Evolutionary conservation across 495 filamentous ascomycete genomes (phyloP).

Genomic region (Bacidia rubella): DNA sequence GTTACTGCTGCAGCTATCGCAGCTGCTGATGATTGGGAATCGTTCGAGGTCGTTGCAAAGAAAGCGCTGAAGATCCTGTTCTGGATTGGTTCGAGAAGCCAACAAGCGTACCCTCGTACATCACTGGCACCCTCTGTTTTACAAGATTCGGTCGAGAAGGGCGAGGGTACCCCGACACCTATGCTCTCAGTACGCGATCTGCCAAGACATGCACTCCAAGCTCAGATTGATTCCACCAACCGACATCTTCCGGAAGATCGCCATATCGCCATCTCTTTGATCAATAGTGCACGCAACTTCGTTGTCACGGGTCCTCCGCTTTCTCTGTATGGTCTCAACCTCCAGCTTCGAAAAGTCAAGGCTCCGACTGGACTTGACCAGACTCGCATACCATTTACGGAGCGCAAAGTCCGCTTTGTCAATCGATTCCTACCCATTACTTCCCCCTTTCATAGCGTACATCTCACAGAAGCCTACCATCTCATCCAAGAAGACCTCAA

Average conservation of each 20-base stretch:
- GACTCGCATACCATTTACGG: conserved; percentile 82
- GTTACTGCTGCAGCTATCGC: conserved; percentile 89
- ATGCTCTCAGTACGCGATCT: conserved; percentile 97
- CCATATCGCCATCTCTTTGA: conserved; percentile 86
- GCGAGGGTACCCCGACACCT: conserved; percentile 85
- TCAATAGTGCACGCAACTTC: conserved; percentile 93
- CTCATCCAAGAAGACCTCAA: conserved; percentile 77
- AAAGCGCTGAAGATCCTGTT: conserved; percentile 87
- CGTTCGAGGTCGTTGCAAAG: conserved; percentile 62
- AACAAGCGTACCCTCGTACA: conserved; percentile 90
- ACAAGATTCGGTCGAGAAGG: conserved; percentile 88
- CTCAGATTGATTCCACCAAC: conserved; percentile 91
- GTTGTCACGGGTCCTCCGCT: conserved; percentile 94
- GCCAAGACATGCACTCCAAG: conserved; percentile 68
- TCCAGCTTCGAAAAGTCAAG: conserved; percentile 88
- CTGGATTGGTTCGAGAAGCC: conserved; percentile 97
- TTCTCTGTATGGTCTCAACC: conserved; percentile 88
- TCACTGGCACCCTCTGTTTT: conserved; percentile 82
- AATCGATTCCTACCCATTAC: conserved; percentile 97
- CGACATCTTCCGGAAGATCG: conserved; percentile 83
- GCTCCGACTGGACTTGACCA: conserved; percentile 93
- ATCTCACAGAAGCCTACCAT: conserved; percentile 64
- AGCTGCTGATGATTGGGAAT: conserved; percentile 76
- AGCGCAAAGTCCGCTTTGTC: conserved; percentile 90
- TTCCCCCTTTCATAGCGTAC: conserved; percentile 93